Base-by-base conservation (phyloP, 768 basidiomycete species). In the Fomitopsis pulvina region DNA sequence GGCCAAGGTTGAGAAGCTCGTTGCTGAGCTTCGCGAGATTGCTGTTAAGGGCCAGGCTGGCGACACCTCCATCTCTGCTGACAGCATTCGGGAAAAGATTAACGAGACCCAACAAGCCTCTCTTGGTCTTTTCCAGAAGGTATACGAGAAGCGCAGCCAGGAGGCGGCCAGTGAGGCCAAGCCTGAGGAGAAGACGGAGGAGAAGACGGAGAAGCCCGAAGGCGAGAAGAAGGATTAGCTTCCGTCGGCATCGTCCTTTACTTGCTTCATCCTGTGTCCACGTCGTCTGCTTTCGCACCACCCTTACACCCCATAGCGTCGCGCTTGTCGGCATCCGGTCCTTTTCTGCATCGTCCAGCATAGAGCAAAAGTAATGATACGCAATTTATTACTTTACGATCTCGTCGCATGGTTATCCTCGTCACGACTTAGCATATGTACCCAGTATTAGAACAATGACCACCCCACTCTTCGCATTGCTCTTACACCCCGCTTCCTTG, bases 81-180 rank as follows among this genome's bases (percentile, higher is more conserved):
- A 97, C 34, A 66, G 75, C 49, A 93, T 99, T 73, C 86, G 90
- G 63, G 86, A 87, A 66, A 93, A 92, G 80, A 86, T 95, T 62
- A 83, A 77, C 66, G 92, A 92, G 72, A 92, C 92, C 4, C 95
- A 98, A 64, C 85, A 88, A 60, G 95, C 94, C 14, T 94, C 92
- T 16, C 81, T 98, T 30, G 89, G 90, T 52, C 85, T 98, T 52
- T 98, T 98, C 94, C 88, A 95, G 71, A 95, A 93, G 84, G 84
- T 91, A 12, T 93, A 94, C 66, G 91, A 93, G 78, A 95, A 95
- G 80, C 81, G 86, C 51, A 81, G 79, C 57, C 85, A 87, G 25
- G 88, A 91, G 70, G 71, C 65, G 32, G 63, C 78, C 18, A 71
- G 77, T 20, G 68, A 83, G 60, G 50, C 60, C 52, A 47, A 63